Evolutionary conservation across 129 eudicot species (phyloP), one percentile per base, ranked within the genome.

Genomic region (sunflower (Helianthus annuus)): DNA sequence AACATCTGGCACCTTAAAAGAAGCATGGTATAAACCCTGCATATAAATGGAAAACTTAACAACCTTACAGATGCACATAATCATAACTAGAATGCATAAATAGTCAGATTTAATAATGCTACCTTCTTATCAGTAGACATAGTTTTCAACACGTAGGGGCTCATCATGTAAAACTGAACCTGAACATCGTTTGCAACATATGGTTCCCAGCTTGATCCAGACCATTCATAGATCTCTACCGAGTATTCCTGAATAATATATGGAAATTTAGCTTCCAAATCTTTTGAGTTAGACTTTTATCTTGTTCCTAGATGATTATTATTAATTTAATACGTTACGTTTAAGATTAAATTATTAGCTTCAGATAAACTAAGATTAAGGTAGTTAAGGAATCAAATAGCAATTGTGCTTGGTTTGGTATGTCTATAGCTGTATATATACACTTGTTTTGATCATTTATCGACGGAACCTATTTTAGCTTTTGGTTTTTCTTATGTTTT

Each of bases 121-220:
- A 90, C 99, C 99, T 90, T 95, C 75, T 80, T 62, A 78, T 86
- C 80, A 40, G 82, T 83, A 16, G 96, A 88, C 84, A 95, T 64
- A 36, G 89, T 90, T 83, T 81, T 90, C 76, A 95, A 65, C 65
- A 90, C 99, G 48, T 95, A 95, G n/a, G 99, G 99, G 76, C 96
- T 94, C 99, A 94, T 94, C 99, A 90, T 94, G 86, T 90, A 95
- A 81, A 95, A 95, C 71, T 95, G 99, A 63, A 90, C 76, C 75
- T 90, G 97, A 64, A 90, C 91, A 85, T 95, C 97, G 74, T 82
- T 80, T 3, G 95, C 86, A 57, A 95, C 86, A 58, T 95, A 95
- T 61, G 99, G 99, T 75, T 82, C 83, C 99, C 99, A 95, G 56
- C 88, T 86, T 64, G 76, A 77, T 38, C 96, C 97, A 78, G 96